Base-by-base conservation (phyloP, 2,329 filamentous ascomycete species). In the Colletotrichum agaves region DNA sequence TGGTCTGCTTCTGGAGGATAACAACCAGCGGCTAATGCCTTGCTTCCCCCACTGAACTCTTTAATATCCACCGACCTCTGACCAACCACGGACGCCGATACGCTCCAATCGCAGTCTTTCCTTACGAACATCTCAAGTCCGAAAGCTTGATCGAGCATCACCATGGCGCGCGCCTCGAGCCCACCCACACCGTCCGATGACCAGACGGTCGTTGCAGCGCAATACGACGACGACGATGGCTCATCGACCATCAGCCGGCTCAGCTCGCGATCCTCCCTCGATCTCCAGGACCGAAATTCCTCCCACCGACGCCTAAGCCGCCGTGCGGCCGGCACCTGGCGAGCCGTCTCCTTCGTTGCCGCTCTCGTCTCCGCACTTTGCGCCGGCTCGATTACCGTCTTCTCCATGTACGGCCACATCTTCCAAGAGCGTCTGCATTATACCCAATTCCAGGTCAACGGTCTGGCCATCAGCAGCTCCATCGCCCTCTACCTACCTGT, bases 401-500 rank as follows among this genome's bases (percentile, higher is more conserved):
- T 96, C 82, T 97, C 94, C 39, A 88, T 99, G 35, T 99, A 98
- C 78, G 96, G 92, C 8, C 94, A 93, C 72, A 85, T 97, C 53
- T 93, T 99, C 81, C 93, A 97, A 78, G 91, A 91, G 62, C 90
- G 90, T 49, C 85, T 99, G 58, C 91, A 90, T 75, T 99, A 98
- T 80, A 91, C 90, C 3, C 96, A 99, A 80, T 87, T 96, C 70
- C 93, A 96, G 78, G 93, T 99, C 79, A 98, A 98, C 79, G 89
- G 91, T 52, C 90, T 98, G 50, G 92, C 93, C 69, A 97, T 97
- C 73, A 90, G 91, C 15, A 93, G 93, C 62, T 95, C 94, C 76
- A 82, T 98, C 43, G 91, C 93, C 41, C 90, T 97, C 82, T 99
- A 99, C 80, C 86, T 98, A 5, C 93, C 93, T n/a, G 94, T 98